Evolutionary conservation across 2,329 filamentous ascomycete species (phyloP), one percentile per base, ranked within the genome.

Genomic region (Colletotrichum liriopes): DNA sequence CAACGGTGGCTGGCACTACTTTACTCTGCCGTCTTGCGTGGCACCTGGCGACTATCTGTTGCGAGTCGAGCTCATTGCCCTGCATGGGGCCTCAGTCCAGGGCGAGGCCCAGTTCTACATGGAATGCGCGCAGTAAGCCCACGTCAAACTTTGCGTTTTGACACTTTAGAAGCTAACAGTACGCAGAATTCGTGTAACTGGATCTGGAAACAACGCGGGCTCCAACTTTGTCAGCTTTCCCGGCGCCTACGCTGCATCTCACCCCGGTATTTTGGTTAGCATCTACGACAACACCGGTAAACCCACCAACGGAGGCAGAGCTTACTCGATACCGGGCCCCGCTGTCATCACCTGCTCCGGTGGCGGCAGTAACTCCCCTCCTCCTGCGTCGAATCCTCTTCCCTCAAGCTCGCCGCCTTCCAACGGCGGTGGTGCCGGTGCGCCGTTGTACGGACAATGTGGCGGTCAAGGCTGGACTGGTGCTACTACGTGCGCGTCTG

Each of bases 31-130:
- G 5, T 74, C 79, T 20, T 80, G 79, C 72, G 77, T 85, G 20
- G 80, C 83, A 12, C 78, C 82, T 2, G 84, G 84, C 35, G 78
- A 84, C 68, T 86, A 85, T 71, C 80, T 86, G 26, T 74, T 86
- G 51, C 79, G 84, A 64, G 81, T 82, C 16, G 83, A 85, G 75
- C 78, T 82, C 18, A 81, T 85, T 55, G 84, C 83, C 26, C 78
- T 85, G 32, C 84, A 86, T 73, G 75, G 78, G 9, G 83, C 83
- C 12, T 74, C 72, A n/a, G 74, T 63, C 11, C 35, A 64, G 8
- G 77, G 68, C 39, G 76, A 66, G 18, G 76, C 76, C 18, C 77
- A 78, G 65, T 78, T 78, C 67, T 78, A 78, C 76, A 74, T 73
- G 65, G 74, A 41, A 35, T 78, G 77, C 59, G 76, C 76, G 12